Percentiles rank a stretch among this genome's conserved stretches.
These are phyloP conservation scores for Populus ilicifolia DNA, from an alignment of 345 rosid species.

Conservation along the genomic window DNA sequence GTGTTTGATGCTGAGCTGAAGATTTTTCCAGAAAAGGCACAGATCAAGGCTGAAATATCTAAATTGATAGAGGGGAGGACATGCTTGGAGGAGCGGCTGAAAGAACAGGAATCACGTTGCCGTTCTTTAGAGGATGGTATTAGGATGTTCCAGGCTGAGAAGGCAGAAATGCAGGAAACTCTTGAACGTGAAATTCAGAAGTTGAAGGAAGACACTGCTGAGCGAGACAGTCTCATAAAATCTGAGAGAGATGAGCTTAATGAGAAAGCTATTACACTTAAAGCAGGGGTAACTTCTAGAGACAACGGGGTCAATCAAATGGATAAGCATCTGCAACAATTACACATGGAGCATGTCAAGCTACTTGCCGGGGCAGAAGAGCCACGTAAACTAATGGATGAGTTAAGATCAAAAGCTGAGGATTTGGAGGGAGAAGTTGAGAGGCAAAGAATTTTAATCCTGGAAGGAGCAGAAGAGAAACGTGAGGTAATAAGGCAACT, in stretches of 20 bases:
- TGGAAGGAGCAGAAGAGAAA: conserved; percentile 30
- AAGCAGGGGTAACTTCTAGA: conserved; percentile 41
- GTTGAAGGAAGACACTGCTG: conserved; percentile 39
- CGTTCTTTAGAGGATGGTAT: conserved; percentile 41
- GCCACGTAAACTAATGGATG: conserved; percentile 30
- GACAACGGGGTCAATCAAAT: conserved; percentile 39
- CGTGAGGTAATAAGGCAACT: conserved; percentile 33
- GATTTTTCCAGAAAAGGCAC: conserved; percentile 50
- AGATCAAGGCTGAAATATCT: conserved; percentile 43
- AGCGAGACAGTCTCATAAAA: conserved; percentile 30
- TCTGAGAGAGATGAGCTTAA: conserved; percentile 50
- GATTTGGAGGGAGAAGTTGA: conserved; percentile 51
- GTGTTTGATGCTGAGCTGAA: conserved; percentile 46
- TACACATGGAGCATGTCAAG: conserved; percentile 27
- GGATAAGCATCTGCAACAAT: conserved; percentile 41
- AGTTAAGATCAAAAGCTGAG: conserved; percentile 34
- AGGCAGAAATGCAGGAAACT: conserved; percentile 33
- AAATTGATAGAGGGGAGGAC: conserved; percentile 39
- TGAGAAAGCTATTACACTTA: conserved; percentile 37
- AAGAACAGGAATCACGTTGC: conserved; percentile 38
- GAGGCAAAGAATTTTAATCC: conserved; percentile 13
- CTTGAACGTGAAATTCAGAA: conserved; percentile 33
- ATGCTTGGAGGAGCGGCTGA: conserved; percentile 36
- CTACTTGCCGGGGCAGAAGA: conserved; percentile 33
- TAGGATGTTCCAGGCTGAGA: conserved; percentile 34